Evolutionary conservation across 192 early-diverging fungal species (phyloP).

Genomic region (Backusella parvicylindrica): DNA sequence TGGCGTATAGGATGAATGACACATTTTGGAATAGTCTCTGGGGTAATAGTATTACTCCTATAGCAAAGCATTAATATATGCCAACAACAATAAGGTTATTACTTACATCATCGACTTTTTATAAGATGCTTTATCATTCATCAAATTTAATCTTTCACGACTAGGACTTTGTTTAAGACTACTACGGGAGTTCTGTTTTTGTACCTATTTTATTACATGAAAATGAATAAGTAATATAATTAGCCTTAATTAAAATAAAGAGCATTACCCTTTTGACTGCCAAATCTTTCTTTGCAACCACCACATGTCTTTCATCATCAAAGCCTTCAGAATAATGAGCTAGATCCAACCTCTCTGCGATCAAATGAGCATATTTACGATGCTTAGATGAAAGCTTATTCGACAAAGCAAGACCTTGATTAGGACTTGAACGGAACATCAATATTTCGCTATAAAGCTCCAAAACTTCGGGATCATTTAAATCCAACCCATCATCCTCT

Average conservation of each 20-base stretch:
- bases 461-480: slow-evolving; percentile 69
- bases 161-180: slow-evolving; percentile 33
- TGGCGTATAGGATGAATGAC: slow-evolving; percentile 70
- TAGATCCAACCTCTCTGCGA: slow-evolving; percentile 68
- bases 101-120: slow-evolving; percentile 39
- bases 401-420: slow-evolving; percentile 63
- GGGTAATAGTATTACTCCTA: slow-evolving; percentile 12
- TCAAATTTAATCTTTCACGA: slow-evolving; percentile 15
- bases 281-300: slow-evolving; percentile 36
- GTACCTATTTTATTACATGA: not conserved
- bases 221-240: not conserved
- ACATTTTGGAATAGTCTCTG: slow-evolving; percentile 4
- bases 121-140: slow-evolving; percentile 9
- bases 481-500: slow-evolving; percentile 43
- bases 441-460: slow-evolving; percentile 69
- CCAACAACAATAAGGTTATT: not conserved
- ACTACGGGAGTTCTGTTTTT: slow-evolving; percentile 9
- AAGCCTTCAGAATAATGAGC: slow-evolving; percentile 48
- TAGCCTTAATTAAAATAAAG: not conserved
- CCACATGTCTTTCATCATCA: slow-evolving; percentile 42
- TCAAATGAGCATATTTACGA: slow-evolving; percentile 59
- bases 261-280: slow-evolving; percentile 15
- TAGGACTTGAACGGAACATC: slow-evolving; percentile 67
- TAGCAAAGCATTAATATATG: not conserved
- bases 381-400: slow-evolving; percentile 56